Percentiles rank a stretch among this genome's conserved stretches.
These are phyloP conservation scores for Beverwykella pulmonaria DNA, from an alignment of 495 filamentous ascomycete species.

Conservation along the genomic window DNA sequence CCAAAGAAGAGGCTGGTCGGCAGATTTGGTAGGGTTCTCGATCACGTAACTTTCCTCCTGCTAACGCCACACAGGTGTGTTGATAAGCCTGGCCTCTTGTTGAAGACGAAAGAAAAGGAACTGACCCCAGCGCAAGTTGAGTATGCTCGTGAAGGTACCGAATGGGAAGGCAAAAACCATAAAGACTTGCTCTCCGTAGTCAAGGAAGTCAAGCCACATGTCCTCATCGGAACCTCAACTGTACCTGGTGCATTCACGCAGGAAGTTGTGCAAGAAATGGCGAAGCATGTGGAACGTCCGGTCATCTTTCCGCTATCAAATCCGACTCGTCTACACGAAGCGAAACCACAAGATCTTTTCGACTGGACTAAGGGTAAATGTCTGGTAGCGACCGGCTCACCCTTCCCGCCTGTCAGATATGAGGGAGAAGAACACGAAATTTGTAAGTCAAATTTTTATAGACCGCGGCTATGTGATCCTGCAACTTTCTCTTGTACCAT, in stretches of 20 bases:
- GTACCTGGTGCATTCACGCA: constrained; percentile 78
- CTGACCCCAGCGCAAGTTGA: constrained; percentile 66
- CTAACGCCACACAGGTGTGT: constrained; percentile 62
- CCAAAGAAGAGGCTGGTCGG: constrained; percentile 72
- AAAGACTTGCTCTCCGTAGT: constrained; percentile 67
- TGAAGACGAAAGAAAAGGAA: constrained; percentile 61
- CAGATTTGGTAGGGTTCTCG: constrained; percentile 69
- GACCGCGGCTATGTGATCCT: not conserved
- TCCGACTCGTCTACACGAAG: constrained; percentile 83
- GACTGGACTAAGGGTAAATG: constrained; percentile 77
- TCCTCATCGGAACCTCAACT: constrained; percentile 83
- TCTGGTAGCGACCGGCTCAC: constrained; percentile 82
- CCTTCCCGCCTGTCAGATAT: constrained; percentile 76
- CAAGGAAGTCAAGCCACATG: constrained; percentile 73
- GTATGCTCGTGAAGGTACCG: constrained; percentile 66
- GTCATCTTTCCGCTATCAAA: constrained; percentile 87
- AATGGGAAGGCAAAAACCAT: constrained; percentile 62
- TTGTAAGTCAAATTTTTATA: constrained; percentile 46
- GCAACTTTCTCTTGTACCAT: not conserved
- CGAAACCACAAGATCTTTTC: constrained; percentile 73
- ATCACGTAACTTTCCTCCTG: not conserved
- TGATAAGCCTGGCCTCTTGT: constrained; percentile 79
- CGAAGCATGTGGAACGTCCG: constrained; percentile 72
- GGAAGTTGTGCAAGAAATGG: constrained; percentile 75
- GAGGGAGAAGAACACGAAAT: constrained; percentile 67